A percentile compares a stretch with the other conserved stretches of the same genome.
phyloP scores from a whole-genome alignment of 2,329 filamentous ascomycete species.

The Onygena corvina region DNA sequence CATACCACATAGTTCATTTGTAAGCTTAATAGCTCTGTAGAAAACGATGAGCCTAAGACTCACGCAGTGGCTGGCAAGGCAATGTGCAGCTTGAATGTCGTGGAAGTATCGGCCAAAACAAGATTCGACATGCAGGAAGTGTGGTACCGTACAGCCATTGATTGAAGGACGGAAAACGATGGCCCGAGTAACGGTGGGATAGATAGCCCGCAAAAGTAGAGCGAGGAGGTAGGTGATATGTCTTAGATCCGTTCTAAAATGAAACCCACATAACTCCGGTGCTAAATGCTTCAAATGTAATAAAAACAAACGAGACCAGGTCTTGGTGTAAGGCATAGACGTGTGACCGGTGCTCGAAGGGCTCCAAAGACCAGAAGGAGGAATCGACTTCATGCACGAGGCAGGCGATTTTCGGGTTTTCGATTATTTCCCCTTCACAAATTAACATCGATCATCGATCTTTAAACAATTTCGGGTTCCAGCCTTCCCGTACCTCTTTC shows the following conservation, averaged over 20 bases:
- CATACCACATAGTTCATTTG: too few species aligned
- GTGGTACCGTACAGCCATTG: neutral
- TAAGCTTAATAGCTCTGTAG: neutral
- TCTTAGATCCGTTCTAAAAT: conserved; percentile 1
- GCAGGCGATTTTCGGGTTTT: neutral
- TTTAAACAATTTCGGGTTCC: conserved; percentile 92
- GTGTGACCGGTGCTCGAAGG: neutral
- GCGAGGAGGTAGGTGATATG: neutral
- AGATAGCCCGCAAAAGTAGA: neutral
- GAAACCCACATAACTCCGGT: conserved; percentile 1
- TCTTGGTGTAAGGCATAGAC: neutral
- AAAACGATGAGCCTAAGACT: neutral
- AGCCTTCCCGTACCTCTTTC: conserved; percentile 69
- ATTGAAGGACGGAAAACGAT: neutral
- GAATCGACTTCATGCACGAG: too few species aligned
- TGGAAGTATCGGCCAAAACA: neutral
- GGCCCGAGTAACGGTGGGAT: neutral
- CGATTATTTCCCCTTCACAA: conserved; percentile 3
- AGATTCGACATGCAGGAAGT: neutral
- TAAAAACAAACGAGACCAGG: neutral
- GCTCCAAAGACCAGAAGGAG: neutral
- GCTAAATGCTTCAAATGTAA: conserved; percentile 2
- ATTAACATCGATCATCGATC: conserved; percentile 45
- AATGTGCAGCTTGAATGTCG: neutral
- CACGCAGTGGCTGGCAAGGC: neutral